These are phyloP conservation scores for Aegilops umbellulata DNA, from an alignment of 176 grass and related monocot genomes.

Conservation along the genomic window DNA sequence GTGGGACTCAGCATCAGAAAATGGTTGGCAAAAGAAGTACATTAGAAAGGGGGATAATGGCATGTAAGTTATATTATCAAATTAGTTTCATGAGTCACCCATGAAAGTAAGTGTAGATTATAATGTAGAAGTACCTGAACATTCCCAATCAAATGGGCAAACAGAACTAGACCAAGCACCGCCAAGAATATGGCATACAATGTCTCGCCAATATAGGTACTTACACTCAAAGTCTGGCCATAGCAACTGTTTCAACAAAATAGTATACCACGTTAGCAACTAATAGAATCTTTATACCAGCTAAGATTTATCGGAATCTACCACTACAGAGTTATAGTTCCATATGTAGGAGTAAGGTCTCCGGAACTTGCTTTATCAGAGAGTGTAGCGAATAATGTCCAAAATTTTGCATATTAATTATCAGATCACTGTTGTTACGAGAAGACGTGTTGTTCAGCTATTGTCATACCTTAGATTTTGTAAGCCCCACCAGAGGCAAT, in stretches of 20 bases:
- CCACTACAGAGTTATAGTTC: neutral
- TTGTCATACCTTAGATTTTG: slow-evolving; percentile 92
- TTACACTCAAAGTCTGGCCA: slow-evolving; percentile 83
- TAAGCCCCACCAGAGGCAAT: slow-evolving; percentile 99
- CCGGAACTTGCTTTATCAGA: neutral
- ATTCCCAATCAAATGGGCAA: slow-evolving; percentile 96
- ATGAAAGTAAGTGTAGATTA: slow-evolving; percentile 16
- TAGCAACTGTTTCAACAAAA: slow-evolving; percentile 70
- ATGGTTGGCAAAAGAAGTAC: neutral
- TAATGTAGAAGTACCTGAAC: slow-evolving; percentile 62
- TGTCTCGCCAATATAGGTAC: slow-evolving; percentile 96
- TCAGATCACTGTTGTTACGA: neutral
- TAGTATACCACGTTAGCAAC: slow-evolving; percentile 10
- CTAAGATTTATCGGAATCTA: neutral
- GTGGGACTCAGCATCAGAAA: neutral
- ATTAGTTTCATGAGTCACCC: neutral
- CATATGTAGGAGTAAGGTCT: neutral
- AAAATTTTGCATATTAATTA: neutral
- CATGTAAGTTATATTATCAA: neutral
- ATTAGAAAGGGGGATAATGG: neutral
- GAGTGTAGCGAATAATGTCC: neutral
- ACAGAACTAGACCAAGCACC: slow-evolving; percentile 79
- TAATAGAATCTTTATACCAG: neutral
- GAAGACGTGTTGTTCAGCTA: slow-evolving; percentile 9
- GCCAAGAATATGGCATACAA: slow-evolving; percentile 91